Evolutionary conservation across 345 rosid genomes (phyloP).

Genomic region (Theobroma cacao): DNA sequence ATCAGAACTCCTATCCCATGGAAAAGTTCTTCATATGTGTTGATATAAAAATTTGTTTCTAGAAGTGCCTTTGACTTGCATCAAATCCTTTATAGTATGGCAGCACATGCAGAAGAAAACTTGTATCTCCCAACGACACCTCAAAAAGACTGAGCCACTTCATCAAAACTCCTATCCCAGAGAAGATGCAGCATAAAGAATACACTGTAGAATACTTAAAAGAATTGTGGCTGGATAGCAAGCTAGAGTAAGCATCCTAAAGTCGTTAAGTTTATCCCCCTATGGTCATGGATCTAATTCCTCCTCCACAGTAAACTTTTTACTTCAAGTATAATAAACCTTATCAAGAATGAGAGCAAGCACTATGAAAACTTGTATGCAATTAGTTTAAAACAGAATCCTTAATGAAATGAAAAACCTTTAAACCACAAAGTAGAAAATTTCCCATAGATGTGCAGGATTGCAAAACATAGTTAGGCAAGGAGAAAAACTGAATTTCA

Average conservation of each 20-base stretch:
- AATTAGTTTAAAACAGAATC: background rate
- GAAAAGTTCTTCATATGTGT: background rate
- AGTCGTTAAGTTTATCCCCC: background rate
- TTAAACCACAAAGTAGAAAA: background rate
- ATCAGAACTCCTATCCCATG: background rate
- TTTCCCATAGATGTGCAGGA: background rate
- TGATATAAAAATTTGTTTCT: background rate
- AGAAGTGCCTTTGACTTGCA: background rate
- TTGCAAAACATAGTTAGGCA: slow-evolving; percentile 5
- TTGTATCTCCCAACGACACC: background rate
- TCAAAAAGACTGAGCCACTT: background rate
- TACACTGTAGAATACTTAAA: background rate
- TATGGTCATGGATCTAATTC: background rate
- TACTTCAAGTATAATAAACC: background rate
- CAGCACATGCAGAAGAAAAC: background rate
- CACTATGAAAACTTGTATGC: background rate
- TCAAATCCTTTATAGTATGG: background rate
- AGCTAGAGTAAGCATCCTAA: background rate
- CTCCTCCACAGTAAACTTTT: background rate
- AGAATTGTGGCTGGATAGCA: background rate
- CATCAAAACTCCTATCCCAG: background rate
- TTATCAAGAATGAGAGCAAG: background rate
- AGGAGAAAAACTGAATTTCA: background rate
- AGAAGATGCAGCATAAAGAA: background rate
- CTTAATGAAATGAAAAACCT: background rate